These are phyloP conservation scores for Colletotrichum echinochloae DNA, from an alignment of 2,329 filamentous ascomycete genomes.

Conservation along the genomic window DNA sequence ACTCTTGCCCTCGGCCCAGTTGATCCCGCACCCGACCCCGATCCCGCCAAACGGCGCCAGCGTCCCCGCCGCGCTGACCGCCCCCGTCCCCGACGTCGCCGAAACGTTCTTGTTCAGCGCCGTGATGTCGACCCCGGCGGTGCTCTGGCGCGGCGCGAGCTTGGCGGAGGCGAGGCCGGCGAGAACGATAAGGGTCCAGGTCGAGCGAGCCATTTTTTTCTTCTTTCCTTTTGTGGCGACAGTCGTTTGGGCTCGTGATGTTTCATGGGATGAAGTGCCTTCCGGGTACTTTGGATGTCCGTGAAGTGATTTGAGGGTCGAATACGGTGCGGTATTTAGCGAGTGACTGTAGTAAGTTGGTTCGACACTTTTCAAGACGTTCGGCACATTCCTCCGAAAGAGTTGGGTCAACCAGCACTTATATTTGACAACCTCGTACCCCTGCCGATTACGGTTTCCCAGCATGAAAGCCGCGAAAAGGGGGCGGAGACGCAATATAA, in stretches of 20 bases:
- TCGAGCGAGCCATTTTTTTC: constrained; percentile 9
- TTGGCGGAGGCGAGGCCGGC: constrained; percentile 25
- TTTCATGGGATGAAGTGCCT: neutral
- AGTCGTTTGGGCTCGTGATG: neutral
- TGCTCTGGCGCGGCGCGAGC: neutral
- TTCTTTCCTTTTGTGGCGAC: neutral
- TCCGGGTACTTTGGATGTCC: neutral
- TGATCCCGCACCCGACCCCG: constrained; percentile 32
- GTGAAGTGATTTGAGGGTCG: neutral
- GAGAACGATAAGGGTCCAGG: neutral
- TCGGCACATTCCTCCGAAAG: neutral
- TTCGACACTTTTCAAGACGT: neutral
- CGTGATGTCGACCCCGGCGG: constrained; percentile 24
- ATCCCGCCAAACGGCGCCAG: constrained; percentile 27
- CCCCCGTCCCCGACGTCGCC: constrained; percentile 23
- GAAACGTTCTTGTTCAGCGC: constrained; percentile 33
- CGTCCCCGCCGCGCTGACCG: constrained; percentile 30
- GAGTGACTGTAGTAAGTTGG: constrained; percentile 12
- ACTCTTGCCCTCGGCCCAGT: constrained; percentile 26
- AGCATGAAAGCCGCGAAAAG: neutral
- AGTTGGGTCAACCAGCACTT: neutral
- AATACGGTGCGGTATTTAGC: neutral
- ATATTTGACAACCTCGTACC: neutral
- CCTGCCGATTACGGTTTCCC: no score
- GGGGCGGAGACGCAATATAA: neutral